Base-by-base conservation (phyloP, 495 filamentous ascomycete species). In the Clohesyomyces aquaticus region DNA sequence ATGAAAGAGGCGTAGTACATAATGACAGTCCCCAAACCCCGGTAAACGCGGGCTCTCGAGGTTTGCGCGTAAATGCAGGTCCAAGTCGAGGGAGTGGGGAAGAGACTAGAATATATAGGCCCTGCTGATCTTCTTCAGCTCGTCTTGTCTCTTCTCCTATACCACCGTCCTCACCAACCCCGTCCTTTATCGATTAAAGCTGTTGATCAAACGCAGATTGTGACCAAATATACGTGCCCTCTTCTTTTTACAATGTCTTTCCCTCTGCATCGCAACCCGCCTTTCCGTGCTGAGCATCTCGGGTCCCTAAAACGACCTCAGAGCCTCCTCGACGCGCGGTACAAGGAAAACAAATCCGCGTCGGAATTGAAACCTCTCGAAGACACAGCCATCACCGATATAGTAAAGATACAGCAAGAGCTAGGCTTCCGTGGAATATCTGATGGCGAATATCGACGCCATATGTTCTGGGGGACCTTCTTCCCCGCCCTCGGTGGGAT, bases 251-350 rank as follows among this genome's bases (percentile, higher is more conserved):
- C 14, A 1, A 59, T 59, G 55, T 59, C 55, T 42, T 56, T 56
- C 32, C 25, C 38, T 14, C 55, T 48, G 2, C 55, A 61, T 28
- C 58, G 58, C 58, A 52, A 38, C 58, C 88, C 89, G 46, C 89
- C 91, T 18, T 93, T 91, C 77, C 84, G 89, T 64, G 91, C 89
- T 48, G 91, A 93, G 79, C 90, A 93, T 69, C 77, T 96, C 65
- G 91, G 91, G 66, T 93, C 89, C 27, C 84, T 94, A 21, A 83
- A 93, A 21, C 85, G 91, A 18, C 89, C 90, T 42, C 74, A 89
- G 43, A 70, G 82, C 26, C 82, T 94, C 3, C 81, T 93, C 49
- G 74, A 82, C 23, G 77, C 76, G 14, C 49, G 46, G 32, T 68
- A 81, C 49, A 81, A 85, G 50, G 77, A 82, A 28, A 74, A 75